Evolutionary conservation across 192 early-diverging fungal genomes (phyloP).

Genomic region (Coemansia sp.): DNA sequence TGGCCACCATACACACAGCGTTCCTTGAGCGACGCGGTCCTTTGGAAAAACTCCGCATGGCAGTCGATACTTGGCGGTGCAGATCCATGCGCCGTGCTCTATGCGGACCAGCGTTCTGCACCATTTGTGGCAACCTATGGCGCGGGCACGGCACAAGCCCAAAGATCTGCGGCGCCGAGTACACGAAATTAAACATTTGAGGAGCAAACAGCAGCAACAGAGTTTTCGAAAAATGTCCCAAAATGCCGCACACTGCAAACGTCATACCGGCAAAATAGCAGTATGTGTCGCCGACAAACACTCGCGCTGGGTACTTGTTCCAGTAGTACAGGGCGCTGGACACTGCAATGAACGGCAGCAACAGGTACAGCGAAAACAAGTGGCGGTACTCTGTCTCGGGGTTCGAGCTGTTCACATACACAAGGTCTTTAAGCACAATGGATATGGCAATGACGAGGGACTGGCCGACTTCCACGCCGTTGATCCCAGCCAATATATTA

Average conservation of each 20-base stretch:
- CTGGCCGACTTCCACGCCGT: slow-evolving; percentile 95
- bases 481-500: slow-evolving; percentile 97
- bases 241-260: slow-evolving; percentile 94
- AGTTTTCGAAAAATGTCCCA: slow-evolving; percentile 92
- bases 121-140: slow-evolving; percentile 81
- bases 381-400: slow-evolving; percentile 74
- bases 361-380: slow-evolving; percentile 83
- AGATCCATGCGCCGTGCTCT: not conserved
- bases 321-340: slow-evolving; percentile 76
- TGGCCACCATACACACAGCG: slow-evolving; percentile 29
- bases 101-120: not conserved
- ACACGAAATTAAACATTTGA: slow-evolving; percentile 97
- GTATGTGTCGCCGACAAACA: slow-evolving; percentile 96
- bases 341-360: slow-evolving; percentile 90
- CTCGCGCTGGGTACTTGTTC: slow-evolving; percentile 90
- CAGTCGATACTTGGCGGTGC: slow-evolving; percentile 34
- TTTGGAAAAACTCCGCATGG: slow-evolving; percentile 50
- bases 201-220: slow-evolving; percentile 92
- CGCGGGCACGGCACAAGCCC: slow-evolving; percentile 91
- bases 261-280: slow-evolving; percentile 99
- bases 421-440: slow-evolving; percentile 58
- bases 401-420: slow-evolving; percentile 35
- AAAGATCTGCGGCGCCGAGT: slow-evolving; percentile 94
- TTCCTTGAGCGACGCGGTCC: slow-evolving; percentile 18
- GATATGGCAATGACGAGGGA: slow-evolving; percentile 89